Conservation (phyloP, 2,329 filamentous ascomycete species). For the Alternaria metachromatica region DNA sequence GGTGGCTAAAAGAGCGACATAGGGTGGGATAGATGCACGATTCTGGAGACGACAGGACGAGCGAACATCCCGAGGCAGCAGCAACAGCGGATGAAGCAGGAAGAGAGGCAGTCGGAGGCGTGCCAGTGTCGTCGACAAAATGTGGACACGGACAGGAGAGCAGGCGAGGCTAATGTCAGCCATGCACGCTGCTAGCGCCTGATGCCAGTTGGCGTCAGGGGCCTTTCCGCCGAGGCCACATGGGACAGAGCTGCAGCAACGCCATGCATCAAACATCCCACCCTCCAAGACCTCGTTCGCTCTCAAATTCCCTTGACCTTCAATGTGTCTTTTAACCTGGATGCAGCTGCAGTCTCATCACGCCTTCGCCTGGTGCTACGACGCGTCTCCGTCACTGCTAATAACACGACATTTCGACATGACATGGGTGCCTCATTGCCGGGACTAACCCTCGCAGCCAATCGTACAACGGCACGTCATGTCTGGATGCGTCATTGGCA, state of each 20-base stretch:
- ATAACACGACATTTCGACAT: not conserved
- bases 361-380: slow-evolving; percentile 5
- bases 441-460: slow-evolving; percentile 4
- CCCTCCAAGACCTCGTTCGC: not conserved
- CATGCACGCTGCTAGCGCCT: slow-evolving; percentile 3
- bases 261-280: not conserved
- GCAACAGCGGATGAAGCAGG: slow-evolving; percentile 25
- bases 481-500: slow-evolving; percentile 5
- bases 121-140: slow-evolving; percentile 26
- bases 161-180: slow-evolving; percentile 15
- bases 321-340: too few species aligned
- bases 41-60: slow-evolving; percentile 36
- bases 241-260: slow-evolving; percentile 9
- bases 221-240: slow-evolving; percentile 12
- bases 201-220: slow-evolving; percentile 16
- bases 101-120: slow-evolving; percentile 23
- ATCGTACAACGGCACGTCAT: slow-evolving; percentile 11
- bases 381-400: slow-evolving; percentile 18
- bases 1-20: slow-evolving; percentile 50
- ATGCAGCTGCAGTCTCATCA: not conserved
- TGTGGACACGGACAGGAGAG: slow-evolving; percentile 18
- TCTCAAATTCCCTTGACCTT: too few species aligned
- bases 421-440: not conserved
- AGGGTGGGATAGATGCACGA: slow-evolving; percentile 34
- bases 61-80: slow-evolving; percentile 44